phyloP scores from a whole-genome alignment of 768 basidiomycete species.

The Auriscalpium vulgare region DNA sequence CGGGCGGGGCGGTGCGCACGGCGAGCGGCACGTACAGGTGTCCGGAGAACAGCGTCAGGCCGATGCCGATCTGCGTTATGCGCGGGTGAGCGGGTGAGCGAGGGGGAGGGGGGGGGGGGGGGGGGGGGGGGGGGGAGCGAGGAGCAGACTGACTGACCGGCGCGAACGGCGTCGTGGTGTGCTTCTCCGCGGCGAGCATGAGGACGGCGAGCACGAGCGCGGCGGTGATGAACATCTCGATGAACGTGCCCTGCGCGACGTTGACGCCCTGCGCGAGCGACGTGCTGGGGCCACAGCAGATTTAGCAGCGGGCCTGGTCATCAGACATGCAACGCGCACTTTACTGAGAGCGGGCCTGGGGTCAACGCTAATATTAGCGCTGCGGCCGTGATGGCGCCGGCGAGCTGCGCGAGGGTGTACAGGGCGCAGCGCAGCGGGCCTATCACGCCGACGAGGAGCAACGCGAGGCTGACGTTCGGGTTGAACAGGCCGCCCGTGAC shows the following conservation, averaged over 20 bases:
- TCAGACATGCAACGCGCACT: conserved; percentile 29
- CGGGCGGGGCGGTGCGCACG: not conserved
- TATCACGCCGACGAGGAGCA: conserved; percentile 49
- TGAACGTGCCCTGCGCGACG: conserved; percentile 53
- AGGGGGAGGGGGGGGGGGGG: too few relatives aligned
- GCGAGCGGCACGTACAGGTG: conserved; percentile 38
- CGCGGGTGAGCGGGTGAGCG: not conserved
- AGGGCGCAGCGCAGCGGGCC: conserved; percentile 48
- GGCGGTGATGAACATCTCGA: conserved; percentile 64
- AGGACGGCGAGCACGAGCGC: conserved; percentile 55
- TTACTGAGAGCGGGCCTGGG: conserved; percentile 44
- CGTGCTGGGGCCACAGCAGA: conserved; percentile 32
- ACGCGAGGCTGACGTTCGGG: conserved; percentile 51
- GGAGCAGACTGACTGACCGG: too few relatives aligned
- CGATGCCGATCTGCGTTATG: conserved; percentile 47
- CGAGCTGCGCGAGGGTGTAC: conserved; percentile 53
- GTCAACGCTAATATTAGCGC: conserved; percentile 48
- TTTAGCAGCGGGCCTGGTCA: not conserved
- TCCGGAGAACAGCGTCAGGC: conserved; percentile 54
- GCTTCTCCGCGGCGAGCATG: conserved; percentile 70
- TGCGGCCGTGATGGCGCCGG: conserved; percentile 52
- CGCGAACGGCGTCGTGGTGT: conserved; percentile 55
- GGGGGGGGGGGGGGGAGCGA: too few relatives aligned
- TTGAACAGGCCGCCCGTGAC: conserved; percentile 61
- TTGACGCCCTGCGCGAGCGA: conserved; percentile 38